These are phyloP conservation scores for Monosporozyma yasuniensis DNA, from an alignment of 805 yeast species.

Conservation along the genomic window DNA sequence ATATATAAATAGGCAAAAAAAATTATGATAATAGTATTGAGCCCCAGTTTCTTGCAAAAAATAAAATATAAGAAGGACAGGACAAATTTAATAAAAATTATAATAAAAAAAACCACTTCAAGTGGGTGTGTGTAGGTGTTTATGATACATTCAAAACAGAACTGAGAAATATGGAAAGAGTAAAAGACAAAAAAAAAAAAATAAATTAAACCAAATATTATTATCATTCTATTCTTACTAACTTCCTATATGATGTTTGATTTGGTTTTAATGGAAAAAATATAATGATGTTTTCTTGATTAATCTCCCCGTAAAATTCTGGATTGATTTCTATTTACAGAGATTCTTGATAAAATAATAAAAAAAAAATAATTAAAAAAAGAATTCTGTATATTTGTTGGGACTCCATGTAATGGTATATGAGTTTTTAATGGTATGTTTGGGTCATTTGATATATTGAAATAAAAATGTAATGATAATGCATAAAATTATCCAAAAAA, in stretches of 20 bases:
- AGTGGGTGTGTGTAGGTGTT: not conserved
- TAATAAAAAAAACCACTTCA: not conserved
- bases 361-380: too few relatives aligned
- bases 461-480: not conserved
- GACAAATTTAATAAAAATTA: not conserved
- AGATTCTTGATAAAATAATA: not conserved
- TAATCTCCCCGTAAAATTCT: not conserved
- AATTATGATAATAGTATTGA: not conserved
- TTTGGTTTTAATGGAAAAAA: not conserved
- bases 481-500: not conserved
- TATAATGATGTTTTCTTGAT: not conserved
- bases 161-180: not conserved
- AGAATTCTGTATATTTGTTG: not conserved
- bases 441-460: not conserved
- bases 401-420: not conserved
- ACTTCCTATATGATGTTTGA: not conserved
- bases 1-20: not conserved
- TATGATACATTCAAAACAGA: not conserved
- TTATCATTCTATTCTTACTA: not conserved
- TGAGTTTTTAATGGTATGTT: not conserved
- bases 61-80: not conserved
- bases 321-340: not conserved
- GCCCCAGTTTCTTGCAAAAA: not conserved
- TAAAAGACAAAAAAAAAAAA: not conserved
- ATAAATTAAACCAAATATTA: not conserved